Evolutionary conservation across 805 yeast species (phyloP), one percentile per base, ranked within the genome.

Genomic region (Candida sithepensis): DNA sequence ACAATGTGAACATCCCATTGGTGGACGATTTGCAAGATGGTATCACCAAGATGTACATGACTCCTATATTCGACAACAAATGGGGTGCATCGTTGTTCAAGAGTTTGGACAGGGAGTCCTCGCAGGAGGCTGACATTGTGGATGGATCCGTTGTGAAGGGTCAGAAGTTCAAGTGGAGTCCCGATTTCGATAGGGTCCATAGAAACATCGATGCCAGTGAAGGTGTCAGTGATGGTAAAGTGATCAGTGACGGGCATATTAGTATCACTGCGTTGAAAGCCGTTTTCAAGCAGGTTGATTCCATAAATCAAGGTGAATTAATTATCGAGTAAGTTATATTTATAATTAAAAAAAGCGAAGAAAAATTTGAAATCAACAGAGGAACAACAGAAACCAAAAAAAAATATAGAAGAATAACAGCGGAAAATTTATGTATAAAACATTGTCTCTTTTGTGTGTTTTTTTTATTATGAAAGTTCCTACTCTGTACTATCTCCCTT

Each of bases 1-100:
- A 85, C 65, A 74, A 89, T n/a, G 72, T 94, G 24, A 94, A 92
- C 62, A 76, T 94, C 4, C 98, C 99, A 3, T 70, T 94, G 39
- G 68, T 71, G n/a, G 74, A 72, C 2, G 66, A 71, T 7, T 70
- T 88, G 42, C 68, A 74, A 50, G 57, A 72, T n/a, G 75, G 77
- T 3, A 51, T 68, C 14, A 85, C 96, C 1, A 83, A 78, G 57
- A 78, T 85, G 34, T 63, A 74, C 48, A 88, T 78, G 64, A 84
- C 95, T 2, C 91, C 95, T n/a, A 80, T 92, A 43, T 73, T 89
- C 61, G 80, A 81, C 47, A 92, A 92, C 66, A 69, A 73, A 54
- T 94, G 98, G 98, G 73, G 76, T 1, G 54, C 50, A 8, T 61
- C 67, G 22, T 52, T 65, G 30, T 62, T 53, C 36, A 45, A 43